Evolutionary conservation across 176 grass and related monocot genomes (phyloP).

Genomic region (Miscanthus lutarioriparius): DNA sequence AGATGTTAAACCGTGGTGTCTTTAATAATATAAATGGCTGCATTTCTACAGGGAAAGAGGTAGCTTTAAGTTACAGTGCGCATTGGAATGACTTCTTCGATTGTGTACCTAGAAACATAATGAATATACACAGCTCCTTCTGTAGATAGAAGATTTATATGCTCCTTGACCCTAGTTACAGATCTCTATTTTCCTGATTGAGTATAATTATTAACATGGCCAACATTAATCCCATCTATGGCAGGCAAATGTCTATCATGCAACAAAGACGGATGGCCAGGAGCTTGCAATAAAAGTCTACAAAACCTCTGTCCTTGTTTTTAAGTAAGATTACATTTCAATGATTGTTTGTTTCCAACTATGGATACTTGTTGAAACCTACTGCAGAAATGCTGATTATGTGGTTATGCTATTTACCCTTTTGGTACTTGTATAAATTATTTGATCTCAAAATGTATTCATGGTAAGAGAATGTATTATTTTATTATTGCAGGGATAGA

Average conservation of each 20-base stretch:
- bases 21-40: constrained; percentile 96
- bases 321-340: constrained; percentile 70
- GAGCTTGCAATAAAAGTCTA: constrained; percentile 96
- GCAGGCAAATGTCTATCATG: constrained; percentile 99
- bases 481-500: constrained; percentile 75
- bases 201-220: neutral
- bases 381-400: constrained; percentile 22
- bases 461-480: constrained; percentile 32
- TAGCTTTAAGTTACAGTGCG: constrained; percentile 14
- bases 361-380: constrained; percentile 15
- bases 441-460: neutral
- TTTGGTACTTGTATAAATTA: neutral
- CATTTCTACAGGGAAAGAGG: constrained; percentile 99
- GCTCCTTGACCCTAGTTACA: neutral
- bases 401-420: constrained; percentile 2
- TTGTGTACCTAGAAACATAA: neutral
- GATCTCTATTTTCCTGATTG: neutral
- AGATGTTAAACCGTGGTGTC: constrained; percentile 88
- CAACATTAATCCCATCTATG: constrained; percentile 1
- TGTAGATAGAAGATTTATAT: neutral
- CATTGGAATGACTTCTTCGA: neutral
- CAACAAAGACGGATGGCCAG: constrained; percentile 79
- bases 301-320: constrained; percentile 99
- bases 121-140: neutral
- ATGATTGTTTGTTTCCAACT: neutral